Base-by-base conservation (phyloP, 2,329 filamentous ascomycete species). In the Kalmusia sp. region DNA sequence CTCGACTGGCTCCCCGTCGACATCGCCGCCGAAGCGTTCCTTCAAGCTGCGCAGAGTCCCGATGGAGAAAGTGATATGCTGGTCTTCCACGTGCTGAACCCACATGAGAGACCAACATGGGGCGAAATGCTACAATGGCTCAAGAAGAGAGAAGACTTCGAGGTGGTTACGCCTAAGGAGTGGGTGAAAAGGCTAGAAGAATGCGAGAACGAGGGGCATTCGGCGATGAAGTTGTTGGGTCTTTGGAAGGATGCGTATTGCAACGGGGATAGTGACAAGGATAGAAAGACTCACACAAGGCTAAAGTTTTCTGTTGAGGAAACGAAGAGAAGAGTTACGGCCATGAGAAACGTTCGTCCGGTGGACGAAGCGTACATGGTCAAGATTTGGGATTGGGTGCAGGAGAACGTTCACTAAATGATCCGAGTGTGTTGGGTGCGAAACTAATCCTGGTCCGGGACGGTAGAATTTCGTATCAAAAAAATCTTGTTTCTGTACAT, bases 51-150 rank as follows among this genome's bases (percentile, higher is more conserved):
- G 2, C 51, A 33, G 31, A 41, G 19, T 5, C 49, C 33, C 22
- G 47, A 38, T 6, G 24, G 22, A 1, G 30, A 51, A 3, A 14
- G 37, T 7, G 12, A 22, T 14, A 60, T 66, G 48, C 51, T 58
- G 14, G 76, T 84, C 4, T 80, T 78, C 52, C 81, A 85, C 62
- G 69, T 84, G 2, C 58, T 84, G 24, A 84, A 83, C 54, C 73
- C 77, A 24, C 71, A 80, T 52, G 65, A 51, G 7, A 60, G 59
- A 6, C 77, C 79, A 3, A 76, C 62, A 1, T 84, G 80, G 81
- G 63, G 56, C 1, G 70, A 79, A 43, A 69, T 84, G 61, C 65
- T 84, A n/a, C 55, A 61, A 3, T 82, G 78, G 79, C 55, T 81
- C 38, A 63, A 68, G 58, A 67, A 72, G 52, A 64, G 61, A 28